Evolutionary conservation across 2,329 filamentous ascomycete genomes (phyloP).

Genomic region (Thermoascus crustaceus): DNA sequence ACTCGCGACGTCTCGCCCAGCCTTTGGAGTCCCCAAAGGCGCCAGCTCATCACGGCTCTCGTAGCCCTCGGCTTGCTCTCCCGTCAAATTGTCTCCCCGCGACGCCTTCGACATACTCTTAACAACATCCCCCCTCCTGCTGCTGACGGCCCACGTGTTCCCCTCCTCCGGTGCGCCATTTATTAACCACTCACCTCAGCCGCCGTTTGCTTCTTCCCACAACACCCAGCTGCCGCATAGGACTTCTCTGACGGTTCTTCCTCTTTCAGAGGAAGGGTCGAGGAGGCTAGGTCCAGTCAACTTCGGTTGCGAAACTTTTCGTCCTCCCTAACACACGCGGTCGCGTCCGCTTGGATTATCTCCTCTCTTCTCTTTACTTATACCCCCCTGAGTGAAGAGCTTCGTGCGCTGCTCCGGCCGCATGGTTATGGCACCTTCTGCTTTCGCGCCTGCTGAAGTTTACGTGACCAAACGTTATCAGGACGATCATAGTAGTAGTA

Average conservation of each 20-base stretch:
- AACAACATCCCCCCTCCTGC: conserved; percentile 40
- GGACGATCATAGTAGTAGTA: conserved; percentile 13
- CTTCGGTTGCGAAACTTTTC: conserved; percentile 85
- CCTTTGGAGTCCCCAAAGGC: conserved; percentile 38
- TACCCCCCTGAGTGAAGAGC: conserved; percentile 14
- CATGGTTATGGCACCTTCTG: conserved; percentile 66
- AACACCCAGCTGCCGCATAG: conserved; percentile 98
- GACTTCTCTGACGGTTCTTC: conserved; percentile 96
- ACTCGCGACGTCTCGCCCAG: conserved; percentile 8
- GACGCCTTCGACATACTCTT: conserved; percentile 38
- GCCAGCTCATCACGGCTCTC: conserved; percentile 31
- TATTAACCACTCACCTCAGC: conserved; percentile 27
- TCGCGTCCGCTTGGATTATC: conserved; percentile 11
- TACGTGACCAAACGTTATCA: conserved; percentile 25
- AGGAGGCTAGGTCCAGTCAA: conserved; percentile 92
- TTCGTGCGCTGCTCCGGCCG: conserved; percentile 25
- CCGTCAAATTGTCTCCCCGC: conserved; percentile 38
- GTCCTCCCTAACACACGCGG: conserved; percentile 75
- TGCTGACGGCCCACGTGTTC: conserved; percentile 20
- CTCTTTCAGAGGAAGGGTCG: conserved; percentile 99
- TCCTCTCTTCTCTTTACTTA: conserved; percentile 8
- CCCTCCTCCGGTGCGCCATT: conserved; percentile 29
- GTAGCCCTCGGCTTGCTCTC: conserved; percentile 22
- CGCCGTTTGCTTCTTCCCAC: conserved; percentile 45
- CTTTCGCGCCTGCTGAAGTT: conserved; percentile 46